These are phyloP conservation scores for Trametes sp. DNA, from an alignment of 1,284 basidiomycete genomes.

Conservation along the genomic window DNA sequence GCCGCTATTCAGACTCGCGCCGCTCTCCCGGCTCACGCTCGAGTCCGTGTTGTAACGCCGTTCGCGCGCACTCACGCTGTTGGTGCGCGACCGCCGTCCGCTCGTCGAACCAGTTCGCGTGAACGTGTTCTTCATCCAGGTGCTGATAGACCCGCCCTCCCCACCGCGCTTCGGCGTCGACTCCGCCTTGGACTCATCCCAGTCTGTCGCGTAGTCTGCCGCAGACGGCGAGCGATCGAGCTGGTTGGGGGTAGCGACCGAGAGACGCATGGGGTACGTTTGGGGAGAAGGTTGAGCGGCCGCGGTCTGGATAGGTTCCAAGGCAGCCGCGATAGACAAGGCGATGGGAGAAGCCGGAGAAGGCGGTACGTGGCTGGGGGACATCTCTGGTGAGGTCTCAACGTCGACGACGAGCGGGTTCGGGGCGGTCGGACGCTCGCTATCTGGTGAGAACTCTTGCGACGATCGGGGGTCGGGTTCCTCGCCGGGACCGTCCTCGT, in stretches of 20 bases:
- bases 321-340: conserved; percentile 46
- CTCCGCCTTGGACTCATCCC: conserved; percentile 63
- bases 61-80: conserved; percentile 73
- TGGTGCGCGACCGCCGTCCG: conserved; percentile 79
- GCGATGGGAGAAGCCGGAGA: conserved; percentile 59
- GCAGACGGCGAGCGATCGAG: conserved; percentile 60
- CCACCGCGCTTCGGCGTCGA: conserved; percentile 62
- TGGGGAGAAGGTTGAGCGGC: conserved; percentile 59
- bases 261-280: conserved; percentile 63
- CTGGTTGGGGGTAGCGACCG: conserved; percentile 64
- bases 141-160: conserved; percentile 56
- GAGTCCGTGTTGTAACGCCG: conserved; percentile 72
- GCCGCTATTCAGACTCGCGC: conserved; percentile 66
- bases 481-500: conserved; percentile 39
- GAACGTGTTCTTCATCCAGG: conserved; percentile 73
- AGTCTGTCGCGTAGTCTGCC: conserved; percentile 54
- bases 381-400: conserved; percentile 61
- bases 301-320: conserved; percentile 33
- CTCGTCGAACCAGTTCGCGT: conserved; percentile 65
- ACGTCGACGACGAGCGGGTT: conserved; percentile 68
- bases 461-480: conserved; percentile 38
- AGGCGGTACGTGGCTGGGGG: conserved; percentile 52
- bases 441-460: conserved; percentile 24
- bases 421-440: conserved; percentile 53
- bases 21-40: conserved; percentile 77